Conservation (phyloP, 192 early-diverging fungal species). For the Polychytrium aggregatum region DNA sequence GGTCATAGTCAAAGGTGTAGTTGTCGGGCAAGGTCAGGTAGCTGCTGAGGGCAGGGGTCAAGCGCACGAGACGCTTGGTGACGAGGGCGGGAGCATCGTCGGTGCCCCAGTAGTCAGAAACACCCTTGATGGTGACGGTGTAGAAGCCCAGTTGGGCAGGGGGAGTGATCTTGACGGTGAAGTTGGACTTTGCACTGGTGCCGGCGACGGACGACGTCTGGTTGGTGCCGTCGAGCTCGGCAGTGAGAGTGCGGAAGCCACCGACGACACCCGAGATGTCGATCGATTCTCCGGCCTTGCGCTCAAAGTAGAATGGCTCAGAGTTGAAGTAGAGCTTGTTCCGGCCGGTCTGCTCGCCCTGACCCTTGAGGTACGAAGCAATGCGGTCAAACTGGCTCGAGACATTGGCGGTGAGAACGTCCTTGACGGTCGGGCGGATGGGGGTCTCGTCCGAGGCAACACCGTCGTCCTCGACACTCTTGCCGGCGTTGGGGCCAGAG, state of each 20-base stretch:
- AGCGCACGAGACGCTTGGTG: not conserved
- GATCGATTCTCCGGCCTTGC: constrained; percentile 3
- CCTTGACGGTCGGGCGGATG: not conserved
- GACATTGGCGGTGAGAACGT: not conserved
- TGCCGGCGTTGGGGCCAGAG: not conserved
- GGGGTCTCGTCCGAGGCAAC: constrained; percentile 5
- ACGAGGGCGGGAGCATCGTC: constrained; percentile 3
- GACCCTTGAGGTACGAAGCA: constrained; percentile 3
- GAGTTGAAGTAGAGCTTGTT: constrained; percentile 1
- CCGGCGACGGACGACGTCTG: not conserved
- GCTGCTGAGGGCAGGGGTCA: not conserved
- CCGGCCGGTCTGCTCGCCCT: not conserved
- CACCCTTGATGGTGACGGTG: not conserved
- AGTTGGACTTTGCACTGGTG: constrained; percentile 4
- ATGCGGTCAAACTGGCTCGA: constrained; percentile 12
- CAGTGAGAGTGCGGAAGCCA: not conserved
- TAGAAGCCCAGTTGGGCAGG: not conserved
- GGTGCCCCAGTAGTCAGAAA: not conserved
- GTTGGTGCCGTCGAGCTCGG: constrained; percentile 2
- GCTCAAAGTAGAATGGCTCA: not conserved
- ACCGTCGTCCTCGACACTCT: constrained; percentile 14
- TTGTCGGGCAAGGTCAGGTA: constrained; percentile 1
- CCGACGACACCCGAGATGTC: constrained; percentile 1
- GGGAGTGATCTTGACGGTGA: not conserved
- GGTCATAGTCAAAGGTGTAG: not conserved